phyloP scores from a whole-genome alignment of 768 basidiomycete genomes.

The Kwoniella sp. region DNA sequence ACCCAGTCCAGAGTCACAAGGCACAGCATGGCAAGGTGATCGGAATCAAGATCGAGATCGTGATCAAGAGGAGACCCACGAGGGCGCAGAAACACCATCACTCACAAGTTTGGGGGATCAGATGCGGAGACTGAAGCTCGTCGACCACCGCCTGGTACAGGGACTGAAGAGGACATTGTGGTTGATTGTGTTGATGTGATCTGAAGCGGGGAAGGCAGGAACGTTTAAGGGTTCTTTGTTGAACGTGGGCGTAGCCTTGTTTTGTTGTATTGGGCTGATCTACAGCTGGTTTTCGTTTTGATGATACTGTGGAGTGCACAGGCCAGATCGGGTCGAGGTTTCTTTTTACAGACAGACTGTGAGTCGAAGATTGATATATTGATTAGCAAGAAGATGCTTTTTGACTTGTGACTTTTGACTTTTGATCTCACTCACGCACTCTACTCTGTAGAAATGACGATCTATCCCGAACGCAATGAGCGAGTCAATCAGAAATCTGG shows the following conservation, averaged over 20 bases:
- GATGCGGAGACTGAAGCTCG: slow-evolving; percentile 55
- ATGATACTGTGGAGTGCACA: too few relatives aligned
- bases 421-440: too few relatives aligned
- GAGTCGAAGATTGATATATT: too few relatives aligned
- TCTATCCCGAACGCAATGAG: background rate
- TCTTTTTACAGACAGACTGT: too few relatives aligned
- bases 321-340: too few relatives aligned
- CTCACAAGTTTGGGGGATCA: slow-evolving; percentile 53
- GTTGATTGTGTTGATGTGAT: slow-evolving; percentile 11
- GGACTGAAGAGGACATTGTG: slow-evolving; percentile 29
- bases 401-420: too few relatives aligned
- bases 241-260: background rate
- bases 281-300: slow-evolving; percentile 7
- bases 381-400: too few relatives aligned
- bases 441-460: too few relatives aligned
- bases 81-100: too few relatives aligned
- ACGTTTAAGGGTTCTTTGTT: background rate
- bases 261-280: slow-evolving; percentile 1
- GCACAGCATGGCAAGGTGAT: too few relatives aligned
- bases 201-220: background rate
- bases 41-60: background rate
- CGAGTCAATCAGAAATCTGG: slow-evolving; percentile 1
- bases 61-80: background rate
- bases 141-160: slow-evolving; percentile 33
- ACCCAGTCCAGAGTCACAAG: too few relatives aligned